Base-by-base conservation (phyloP, 352 stramenopile species). In the Albugo laibachii region DNA sequence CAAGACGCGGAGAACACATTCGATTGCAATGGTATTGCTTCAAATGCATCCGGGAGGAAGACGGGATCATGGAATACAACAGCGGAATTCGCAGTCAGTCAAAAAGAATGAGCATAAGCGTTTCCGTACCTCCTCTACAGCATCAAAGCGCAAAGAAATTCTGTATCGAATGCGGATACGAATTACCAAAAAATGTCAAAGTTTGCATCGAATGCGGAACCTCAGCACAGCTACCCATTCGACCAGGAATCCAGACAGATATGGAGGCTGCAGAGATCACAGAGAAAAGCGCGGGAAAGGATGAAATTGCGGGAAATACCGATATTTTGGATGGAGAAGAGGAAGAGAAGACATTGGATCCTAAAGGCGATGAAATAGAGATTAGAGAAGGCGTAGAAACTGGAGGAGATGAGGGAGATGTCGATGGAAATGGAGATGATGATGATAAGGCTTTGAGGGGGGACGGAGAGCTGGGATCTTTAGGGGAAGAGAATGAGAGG, bases 141-240 rank as follows among this genome's bases (percentile, higher is more conserved):
- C 53, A 82, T 39, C 56, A 66, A 19, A 83, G 65, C 47, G 62
- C 61, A n/a, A 55, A 63, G 53, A 85, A 85, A 54, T 85, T 85
- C 47, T 85, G 72, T 46, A 79, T 91, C 42, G 77, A 91, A 48
- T 91, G 77, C 52, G 77, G 77, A 36, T 76, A 91, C 44, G 77
- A 91, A 18, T 49, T 91, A 41, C 69, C 74, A 11, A 58, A 61
- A 14, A 59, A 66, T 21, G 77, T 91, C 20, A 91, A 91, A 49
- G 86, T 91, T 18, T 91, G 77, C 41, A 91, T 91, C 49, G 74
- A 91, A 48, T 91, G 77, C 45, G 77, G 77, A 13, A 84, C 75
- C 3, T 64, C 69, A 0, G 72, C 84, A 36, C 55, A 8, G 16
- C 38, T 24, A 43, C 16, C 38, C 38, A 43, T 8, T 19, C 16